Evolutionary conservation across 805 yeast species (phyloP).

Genomic region (Myxozyma monticola): DNA sequence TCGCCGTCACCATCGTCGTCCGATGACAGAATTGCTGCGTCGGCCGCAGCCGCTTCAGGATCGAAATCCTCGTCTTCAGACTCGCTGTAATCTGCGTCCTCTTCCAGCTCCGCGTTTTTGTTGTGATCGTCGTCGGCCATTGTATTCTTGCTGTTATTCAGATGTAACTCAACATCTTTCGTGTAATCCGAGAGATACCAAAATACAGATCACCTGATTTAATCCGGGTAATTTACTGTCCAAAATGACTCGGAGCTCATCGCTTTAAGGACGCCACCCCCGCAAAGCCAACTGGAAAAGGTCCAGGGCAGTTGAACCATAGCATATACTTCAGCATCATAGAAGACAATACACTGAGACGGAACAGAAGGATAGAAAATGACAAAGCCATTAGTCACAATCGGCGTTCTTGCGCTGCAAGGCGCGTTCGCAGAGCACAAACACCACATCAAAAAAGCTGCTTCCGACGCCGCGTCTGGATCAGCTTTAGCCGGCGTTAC

Average conservation of each 20-base stretch:
- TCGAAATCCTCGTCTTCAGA: conserved; percentile 34
- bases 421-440: conserved; percentile 78
- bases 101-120: conserved; percentile 6
- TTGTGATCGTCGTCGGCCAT: background rate
- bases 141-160: background rate
- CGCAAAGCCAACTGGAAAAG: no score
- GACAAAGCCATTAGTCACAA: conserved; percentile 29
- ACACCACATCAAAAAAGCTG: conserved; percentile 47
- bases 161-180: background rate
- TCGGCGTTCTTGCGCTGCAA: conserved; percentile 77
- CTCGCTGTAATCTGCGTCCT: conserved; percentile 32
- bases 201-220: no score
- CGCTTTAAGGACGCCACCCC: no score
- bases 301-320: no score
- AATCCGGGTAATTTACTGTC: no score
- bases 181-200: no score
- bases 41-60: conserved; percentile 18
- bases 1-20: conserved; percentile 19
- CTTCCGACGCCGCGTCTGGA: conserved; percentile 13
- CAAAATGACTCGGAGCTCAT: no score
- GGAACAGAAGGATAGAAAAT: background rate
- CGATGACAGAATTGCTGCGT: conserved; percentile 10
- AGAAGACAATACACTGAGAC: no score
- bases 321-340: no score
- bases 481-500: conserved; percentile 21